phyloP scores from a whole-genome alignment of 768 basidiomycete species.

The Hygrophorus pudorinus region DNA sequence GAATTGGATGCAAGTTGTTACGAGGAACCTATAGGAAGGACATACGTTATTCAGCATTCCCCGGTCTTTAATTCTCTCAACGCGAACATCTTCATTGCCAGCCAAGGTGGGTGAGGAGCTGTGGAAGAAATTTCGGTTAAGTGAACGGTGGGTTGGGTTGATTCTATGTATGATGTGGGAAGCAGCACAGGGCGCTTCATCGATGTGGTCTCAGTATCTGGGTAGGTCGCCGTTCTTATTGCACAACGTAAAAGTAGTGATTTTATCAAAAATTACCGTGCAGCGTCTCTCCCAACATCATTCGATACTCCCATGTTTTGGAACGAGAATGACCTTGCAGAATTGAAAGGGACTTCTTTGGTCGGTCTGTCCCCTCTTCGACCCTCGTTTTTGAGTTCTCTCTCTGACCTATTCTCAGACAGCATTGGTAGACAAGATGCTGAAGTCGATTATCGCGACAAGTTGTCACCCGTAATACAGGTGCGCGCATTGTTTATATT shows the following conservation, averaged over 20 bases:
- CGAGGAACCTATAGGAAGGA: slow-evolving; percentile 41
- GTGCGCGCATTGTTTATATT: slow-evolving; percentile 28
- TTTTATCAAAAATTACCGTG: slow-evolving; percentile 3
- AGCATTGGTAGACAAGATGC: slow-evolving; percentile 84
- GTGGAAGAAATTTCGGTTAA: slow-evolving; percentile 47
- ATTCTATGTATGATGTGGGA: slow-evolving; percentile 99
- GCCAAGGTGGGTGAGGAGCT: slow-evolving; percentile 43
- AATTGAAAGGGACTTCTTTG: slow-evolving; percentile 79
- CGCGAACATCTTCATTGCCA: slow-evolving; percentile 62
- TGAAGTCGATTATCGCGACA: slow-evolving; percentile 58
- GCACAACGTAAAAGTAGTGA: background rate
- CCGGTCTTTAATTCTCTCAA: slow-evolving; percentile 64
- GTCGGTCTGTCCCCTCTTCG: slow-evolving; percentile 48
- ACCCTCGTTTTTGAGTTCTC: background rate
- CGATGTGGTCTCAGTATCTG: slow-evolving; percentile 68
- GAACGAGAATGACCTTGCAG: slow-evolving; percentile 58
- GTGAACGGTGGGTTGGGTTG: slow-evolving; percentile 75
- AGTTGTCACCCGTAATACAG: slow-evolving; percentile 60
- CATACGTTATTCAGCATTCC: slow-evolving; percentile 78
- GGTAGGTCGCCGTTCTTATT: slow-evolving; percentile 29
- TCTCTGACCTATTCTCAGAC: slow-evolving; percentile 32
- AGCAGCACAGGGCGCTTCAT: slow-evolving; percentile 45
- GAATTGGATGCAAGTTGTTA: background rate
- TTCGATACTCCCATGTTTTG: slow-evolving; percentile 98
- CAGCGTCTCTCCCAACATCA: slow-evolving; percentile 54